Percentiles rank a stretch among this genome's conserved stretches.
Conservation (phyloP, 148 eudicot species). For the Cornus suecica region DNA sequence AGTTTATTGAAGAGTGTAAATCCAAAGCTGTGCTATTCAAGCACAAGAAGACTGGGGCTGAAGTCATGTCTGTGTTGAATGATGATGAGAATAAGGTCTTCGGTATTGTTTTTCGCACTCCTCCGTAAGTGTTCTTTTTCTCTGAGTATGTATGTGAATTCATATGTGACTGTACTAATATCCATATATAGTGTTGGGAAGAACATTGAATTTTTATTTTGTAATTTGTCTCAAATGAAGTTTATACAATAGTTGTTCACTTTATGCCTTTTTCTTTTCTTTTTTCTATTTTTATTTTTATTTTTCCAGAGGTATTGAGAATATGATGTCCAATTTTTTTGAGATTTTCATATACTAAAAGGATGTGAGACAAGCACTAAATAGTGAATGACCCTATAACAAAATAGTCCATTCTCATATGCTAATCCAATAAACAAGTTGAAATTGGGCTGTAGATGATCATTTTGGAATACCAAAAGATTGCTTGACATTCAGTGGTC, state of each 20-base stretch:
- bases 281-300: not conserved
- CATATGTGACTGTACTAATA: not conserved
- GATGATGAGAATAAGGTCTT: slow-evolving; percentile 98
- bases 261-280: not conserved
- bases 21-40: slow-evolving; percentile 79
- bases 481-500: not conserved
- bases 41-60: slow-evolving; percentile 85
- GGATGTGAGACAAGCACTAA: not conserved
- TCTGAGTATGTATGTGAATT: no score
- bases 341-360: no score
- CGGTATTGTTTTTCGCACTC: slow-evolving; percentile 92
- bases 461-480: not conserved
- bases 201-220: no score
- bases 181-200: not conserved
- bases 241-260: no score
- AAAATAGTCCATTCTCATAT: not conserved
- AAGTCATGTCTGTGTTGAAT: slow-evolving; percentile 84
- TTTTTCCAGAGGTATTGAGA: not conserved
- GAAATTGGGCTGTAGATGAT: not conserved
- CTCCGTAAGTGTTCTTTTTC: slow-evolving; percentile 61
- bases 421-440: no score
- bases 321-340: not conserved
- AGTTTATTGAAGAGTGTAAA: slow-evolving; percentile 87
- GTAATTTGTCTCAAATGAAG: not conserved
- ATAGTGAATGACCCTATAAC: no score